Evolutionary conservation across 345 rosid genomes (phyloP).

Genomic region (Draba incana): DNA sequence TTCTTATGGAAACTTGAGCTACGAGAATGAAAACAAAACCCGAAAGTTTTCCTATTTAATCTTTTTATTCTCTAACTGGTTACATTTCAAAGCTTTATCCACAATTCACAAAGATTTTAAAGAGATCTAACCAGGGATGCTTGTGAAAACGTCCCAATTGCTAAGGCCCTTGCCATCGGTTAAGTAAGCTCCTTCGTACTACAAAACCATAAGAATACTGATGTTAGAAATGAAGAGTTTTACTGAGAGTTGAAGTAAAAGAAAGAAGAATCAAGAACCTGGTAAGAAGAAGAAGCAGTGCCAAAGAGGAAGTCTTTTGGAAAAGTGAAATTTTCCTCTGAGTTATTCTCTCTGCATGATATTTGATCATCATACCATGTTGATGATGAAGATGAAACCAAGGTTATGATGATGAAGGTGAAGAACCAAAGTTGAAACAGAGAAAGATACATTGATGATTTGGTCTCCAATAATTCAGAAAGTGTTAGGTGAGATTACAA

Average conservation of each 20-base stretch:
- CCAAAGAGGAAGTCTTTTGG: slow-evolving; percentile 68
- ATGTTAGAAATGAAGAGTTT: too few relatives aligned
- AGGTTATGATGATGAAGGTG: slow-evolving; percentile 27
- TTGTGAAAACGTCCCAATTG: slow-evolving; percentile 62
- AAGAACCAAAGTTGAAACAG: not conserved
- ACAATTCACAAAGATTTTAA: slow-evolving; percentile 13
- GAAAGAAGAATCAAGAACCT: slow-evolving; percentile 45
- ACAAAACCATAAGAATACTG: not conserved
- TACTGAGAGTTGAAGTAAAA: not conserved
- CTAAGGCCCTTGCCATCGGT: slow-evolving; percentile 52
- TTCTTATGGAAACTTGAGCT: slow-evolving; percentile 13
- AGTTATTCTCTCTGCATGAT: slow-evolving; percentile 12
- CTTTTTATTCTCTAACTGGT: too few relatives aligned
- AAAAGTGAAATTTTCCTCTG: slow-evolving; percentile 26
- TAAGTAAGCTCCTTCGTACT: slow-evolving; percentile 63
- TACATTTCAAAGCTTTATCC: too few relatives aligned
- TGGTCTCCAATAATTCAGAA: slow-evolving; percentile 12
- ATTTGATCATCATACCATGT: slow-evolving; percentile 24
- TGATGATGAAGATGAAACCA: slow-evolving; percentile 22
- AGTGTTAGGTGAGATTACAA: too few relatives aligned
- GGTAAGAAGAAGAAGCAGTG: slow-evolving; percentile 79
- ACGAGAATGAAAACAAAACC: slow-evolving; percentile 20
- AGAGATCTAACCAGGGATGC: slow-evolving; percentile 43
- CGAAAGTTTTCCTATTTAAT: not conserved
- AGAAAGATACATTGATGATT: slow-evolving; percentile 9